Conservation (phyloP, 495 filamentous ascomycete genomes). For the Aspergillus conjunctus region DNA sequence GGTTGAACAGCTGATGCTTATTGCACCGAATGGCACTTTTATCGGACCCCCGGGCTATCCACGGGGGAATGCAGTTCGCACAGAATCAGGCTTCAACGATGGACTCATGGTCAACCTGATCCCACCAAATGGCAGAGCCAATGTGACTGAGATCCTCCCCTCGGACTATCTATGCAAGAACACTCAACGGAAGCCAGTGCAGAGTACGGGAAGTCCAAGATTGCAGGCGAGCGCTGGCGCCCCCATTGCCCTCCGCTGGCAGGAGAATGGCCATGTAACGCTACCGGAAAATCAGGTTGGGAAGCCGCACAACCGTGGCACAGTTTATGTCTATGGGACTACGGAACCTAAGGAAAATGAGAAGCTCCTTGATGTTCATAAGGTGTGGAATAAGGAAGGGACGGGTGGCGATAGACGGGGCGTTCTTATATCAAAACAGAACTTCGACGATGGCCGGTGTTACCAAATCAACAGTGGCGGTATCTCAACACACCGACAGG, state of each 20-base stretch:
- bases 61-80: constrained; percentile 61
- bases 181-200: constrained; percentile 52
- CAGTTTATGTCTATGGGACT: constrained; percentile 82
- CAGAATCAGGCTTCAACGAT: constrained; percentile 51
- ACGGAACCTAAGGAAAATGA: constrained; percentile 60
- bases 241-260: constrained; percentile 71
- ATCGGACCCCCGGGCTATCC: constrained; percentile 67
- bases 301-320: constrained; percentile 71
- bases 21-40: constrained; percentile 75
- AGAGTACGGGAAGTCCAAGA: constrained; percentile 58
- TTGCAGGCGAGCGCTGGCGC: constrained; percentile 68
- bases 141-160: constrained; percentile 25
- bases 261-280: constrained; percentile 88
- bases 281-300: constrained; percentile 56
- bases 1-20: constrained; percentile 71
- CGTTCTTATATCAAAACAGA: constrained; percentile 67
- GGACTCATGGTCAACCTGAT: constrained; percentile 52
- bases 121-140: constrained; percentile 47
- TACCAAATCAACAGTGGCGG: constrained; percentile 63
- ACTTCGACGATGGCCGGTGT: constrained; percentile 84
- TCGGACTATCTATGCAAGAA: constrained; percentile 56
- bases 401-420: constrained; percentile 76
- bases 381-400: constrained; percentile 73
- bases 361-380: constrained; percentile 68
- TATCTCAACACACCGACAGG: constrained; percentile 58